Base-by-base conservation (phyloP, 495 filamentous ascomycete genomes). In the Penicillium roqueforti region DNA sequence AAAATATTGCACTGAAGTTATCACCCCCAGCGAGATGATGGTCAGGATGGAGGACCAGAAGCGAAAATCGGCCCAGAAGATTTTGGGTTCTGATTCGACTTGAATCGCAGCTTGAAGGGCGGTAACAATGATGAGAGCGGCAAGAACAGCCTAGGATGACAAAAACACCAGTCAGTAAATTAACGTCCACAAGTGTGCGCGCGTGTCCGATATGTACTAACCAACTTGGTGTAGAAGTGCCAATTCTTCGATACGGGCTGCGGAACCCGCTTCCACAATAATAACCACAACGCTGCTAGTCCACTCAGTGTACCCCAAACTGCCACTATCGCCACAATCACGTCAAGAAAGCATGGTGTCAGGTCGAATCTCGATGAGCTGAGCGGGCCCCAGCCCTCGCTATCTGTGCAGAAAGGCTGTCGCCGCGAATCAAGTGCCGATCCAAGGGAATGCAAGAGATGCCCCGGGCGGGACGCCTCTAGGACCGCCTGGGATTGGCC, bases 161-260 rank as follows among this genome's bases (percentile, higher is more conserved):
- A 19, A 48, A 49, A 28, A 47, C 34, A n/a, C 63, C 28, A 61
- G 60, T 65, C 70, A 60, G 65, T 44, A 60, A 28, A 13, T 22
- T n/a, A 53, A 23, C 28, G 20, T 31, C 8, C 22, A 20, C 14
- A n/a, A 18, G 37, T 37, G 9, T 42, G 28, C 26, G 28, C 22
- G 41, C 32, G 50, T 36, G 47, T 31, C 19, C 19, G 44, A 14
- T 36, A 74, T 50, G 40, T 37, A 60, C 87, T 57, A 65, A 93
- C 88, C 78, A 96, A 77, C 67, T 97, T 97, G 11, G 83, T 76
- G 76, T 90, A 96, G 68, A 97, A 97, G 67, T 95, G 92, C 92
- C 91, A 96, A 69, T 96, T 87, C 74, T 89, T 93, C 29, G 78
- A 70, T 19, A 93, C 80, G 0, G 80, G 81, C 37, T 79, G 78